Percentiles rank a stretch among this genome's conserved stretches.
These are phyloP conservation scores for Monosporascus sp. DNA, from an alignment of 2,329 filamentous ascomycete species.

Conservation along the genomic window DNA sequence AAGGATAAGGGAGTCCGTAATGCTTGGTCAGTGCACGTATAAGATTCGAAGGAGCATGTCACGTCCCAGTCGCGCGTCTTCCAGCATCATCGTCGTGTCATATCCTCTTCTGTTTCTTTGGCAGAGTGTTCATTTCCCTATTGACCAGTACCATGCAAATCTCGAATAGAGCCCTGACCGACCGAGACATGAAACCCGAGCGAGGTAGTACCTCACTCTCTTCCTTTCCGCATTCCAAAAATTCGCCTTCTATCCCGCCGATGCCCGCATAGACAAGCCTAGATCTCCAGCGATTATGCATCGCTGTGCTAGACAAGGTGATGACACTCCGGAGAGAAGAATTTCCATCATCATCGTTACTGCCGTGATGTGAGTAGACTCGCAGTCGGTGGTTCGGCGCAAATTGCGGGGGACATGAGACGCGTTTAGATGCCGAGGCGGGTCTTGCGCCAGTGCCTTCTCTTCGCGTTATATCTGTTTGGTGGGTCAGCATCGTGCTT, in stretches of 20 bases:
- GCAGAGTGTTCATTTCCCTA: slow-evolving; percentile 27
- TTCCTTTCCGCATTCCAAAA: slow-evolving; percentile 6
- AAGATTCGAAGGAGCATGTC: no score
- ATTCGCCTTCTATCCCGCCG: not conserved
- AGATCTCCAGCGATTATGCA: not conserved
- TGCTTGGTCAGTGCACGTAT: no score
- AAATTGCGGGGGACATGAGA: slow-evolving; percentile 31
- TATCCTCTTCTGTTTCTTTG: slow-evolving; percentile 21
- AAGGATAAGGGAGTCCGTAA: no score
- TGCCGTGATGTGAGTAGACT: not conserved
- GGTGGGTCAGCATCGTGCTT: slow-evolving; percentile 10
- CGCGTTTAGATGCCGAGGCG: slow-evolving; percentile 90
- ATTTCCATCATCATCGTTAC: not conserved
- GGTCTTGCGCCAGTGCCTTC: slow-evolving; percentile 99
- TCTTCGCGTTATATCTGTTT: slow-evolving; percentile 97
- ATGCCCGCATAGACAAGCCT: not conserved
- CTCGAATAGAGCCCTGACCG: slow-evolving; percentile 13
- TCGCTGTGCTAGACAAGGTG: not conserved
- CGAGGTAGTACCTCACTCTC: not conserved
- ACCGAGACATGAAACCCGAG: slow-evolving; percentile 5
- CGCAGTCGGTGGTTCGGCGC: not conserved
- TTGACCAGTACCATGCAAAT: slow-evolving; percentile 36
- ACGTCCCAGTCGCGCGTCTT: not conserved
- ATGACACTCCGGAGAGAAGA: not conserved
- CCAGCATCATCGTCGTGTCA: not conserved